Base-by-base conservation (phyloP, 139 green algal species). In the Chlorella sp. region DNA sequence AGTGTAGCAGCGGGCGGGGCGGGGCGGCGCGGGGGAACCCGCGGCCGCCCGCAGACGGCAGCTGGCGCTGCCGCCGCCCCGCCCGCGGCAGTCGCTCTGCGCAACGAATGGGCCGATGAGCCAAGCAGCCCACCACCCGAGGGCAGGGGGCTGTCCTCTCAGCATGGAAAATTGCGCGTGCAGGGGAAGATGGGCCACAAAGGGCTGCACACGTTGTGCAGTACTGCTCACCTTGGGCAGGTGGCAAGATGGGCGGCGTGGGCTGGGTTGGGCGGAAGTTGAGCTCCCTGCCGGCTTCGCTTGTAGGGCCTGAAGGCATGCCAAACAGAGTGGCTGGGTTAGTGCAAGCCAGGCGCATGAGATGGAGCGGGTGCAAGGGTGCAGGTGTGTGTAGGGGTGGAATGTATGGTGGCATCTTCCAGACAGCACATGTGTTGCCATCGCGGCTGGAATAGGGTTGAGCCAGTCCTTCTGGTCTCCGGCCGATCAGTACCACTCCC, bases 131-230 rank as follows among this genome's bases (percentile, higher is more conserved):
- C 30, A 30, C 32, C 23, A 51, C 65, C 65, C 7, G 30, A 36
- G 30, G 65, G 65, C 23, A 28, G 69, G 9, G 38, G 69, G 23
- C 69, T 28, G 38, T 55, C 60, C 26, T 55, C 25, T 20, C 25
- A 55, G 78, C 34, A 87, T 87, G 82, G 82, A 87, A 87, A 72
- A 57, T 84, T 81, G 83, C 72, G 83, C 16, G 80, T 63, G 41
- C 26, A 6, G 56, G 16, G 78, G 28, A 39, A 34, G 20, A 20
- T 1, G 75, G 32, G n/a, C n/a, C n/a, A n/a, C n/a, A 28, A 13
- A n/a, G 56, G 51, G 4, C 4, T 15, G 34, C 2, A 44, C 18
- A 71, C 34, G n/a, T 6, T 16, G n/a, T 12, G n/a, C n/a, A n/a
- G n/a, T 11, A 6, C 12, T 18, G 17, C 78, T 44, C 20, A 56